These are phyloP conservation scores for Mrakia blollopis DNA, from an alignment of 768 basidiomycete species.

Conservation along the genomic window DNA sequence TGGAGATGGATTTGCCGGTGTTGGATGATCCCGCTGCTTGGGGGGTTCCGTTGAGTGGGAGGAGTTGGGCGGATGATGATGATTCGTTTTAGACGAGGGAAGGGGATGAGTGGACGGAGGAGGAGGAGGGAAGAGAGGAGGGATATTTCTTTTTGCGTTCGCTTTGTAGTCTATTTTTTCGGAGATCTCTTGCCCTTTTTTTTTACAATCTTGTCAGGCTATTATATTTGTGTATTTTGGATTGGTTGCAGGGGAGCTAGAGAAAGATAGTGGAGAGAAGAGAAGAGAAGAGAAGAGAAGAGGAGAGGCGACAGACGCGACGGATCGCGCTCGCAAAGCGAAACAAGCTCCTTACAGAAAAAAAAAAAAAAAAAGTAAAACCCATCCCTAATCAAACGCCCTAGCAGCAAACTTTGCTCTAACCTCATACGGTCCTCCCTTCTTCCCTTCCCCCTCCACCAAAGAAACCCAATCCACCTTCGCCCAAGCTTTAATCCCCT, in stretches of 20 bases:
- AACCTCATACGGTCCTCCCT: not conserved
- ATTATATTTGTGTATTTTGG: too few species aligned
- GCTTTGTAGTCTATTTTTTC: too few species aligned
- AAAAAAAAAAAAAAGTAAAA: too few species aligned
- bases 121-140: not conserved
- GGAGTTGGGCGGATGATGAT: conserved; percentile 23
- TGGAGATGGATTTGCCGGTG: not conserved
- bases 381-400: not conserved
- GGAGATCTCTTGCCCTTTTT: too few species aligned
- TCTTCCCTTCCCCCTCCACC: too few species aligned
- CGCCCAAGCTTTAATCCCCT: not conserved
- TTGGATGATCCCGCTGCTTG: not conserved
- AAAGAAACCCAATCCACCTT: not conserved
- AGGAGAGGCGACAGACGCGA: too few species aligned
- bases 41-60: conserved; percentile 11
- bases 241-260: too few species aligned
- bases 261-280: too few species aligned
- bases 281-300: too few species aligned
- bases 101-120: not conserved
- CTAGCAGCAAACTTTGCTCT: conserved; percentile 4
- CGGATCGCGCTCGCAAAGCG: too few species aligned
- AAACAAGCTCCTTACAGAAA: not conserved
- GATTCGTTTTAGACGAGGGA: conserved; percentile 12
- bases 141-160: too few species aligned
- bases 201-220: too few species aligned